Conservation (phyloP, 78 protist species). For the Tieghemostelium lacteum region DNA sequence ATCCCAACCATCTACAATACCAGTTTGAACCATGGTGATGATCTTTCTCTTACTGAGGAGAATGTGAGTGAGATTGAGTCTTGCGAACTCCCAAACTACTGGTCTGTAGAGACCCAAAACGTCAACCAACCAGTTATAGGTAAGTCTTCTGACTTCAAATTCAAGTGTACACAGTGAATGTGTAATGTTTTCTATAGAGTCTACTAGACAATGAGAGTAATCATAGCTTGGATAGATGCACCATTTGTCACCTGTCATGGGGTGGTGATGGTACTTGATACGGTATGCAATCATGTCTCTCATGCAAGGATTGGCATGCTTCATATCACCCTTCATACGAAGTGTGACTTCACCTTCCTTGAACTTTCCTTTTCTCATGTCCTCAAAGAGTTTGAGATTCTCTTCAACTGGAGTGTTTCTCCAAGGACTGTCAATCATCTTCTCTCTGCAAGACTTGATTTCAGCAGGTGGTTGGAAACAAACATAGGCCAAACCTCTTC, state of each 20-base stretch:
- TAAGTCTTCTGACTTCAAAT: slow-evolving; percentile 90
- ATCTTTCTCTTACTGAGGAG: slow-evolving; percentile 97
- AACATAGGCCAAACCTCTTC: slow-evolving; percentile 94
- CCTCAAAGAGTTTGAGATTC: slow-evolving; percentile 90
- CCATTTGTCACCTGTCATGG: slow-evolving; percentile 96
- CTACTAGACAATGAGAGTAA: slow-evolving; percentile 98
- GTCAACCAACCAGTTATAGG: slow-evolving; percentile 98
- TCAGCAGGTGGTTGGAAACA: slow-evolving; percentile 92
- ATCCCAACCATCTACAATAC: slow-evolving; percentile 97
- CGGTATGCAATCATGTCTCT: slow-evolving; percentile 97
- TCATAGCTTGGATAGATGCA: slow-evolving; percentile 99
- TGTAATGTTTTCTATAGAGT: slow-evolving; percentile 98
- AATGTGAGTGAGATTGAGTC: slow-evolving; percentile 93
- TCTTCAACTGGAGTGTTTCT: slow-evolving; percentile 97
- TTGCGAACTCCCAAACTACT: slow-evolving; percentile 97
- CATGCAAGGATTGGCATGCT: slow-evolving; percentile 85
- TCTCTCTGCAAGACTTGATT: slow-evolving; percentile 75
- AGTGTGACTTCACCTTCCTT: slow-evolving; percentile 95
- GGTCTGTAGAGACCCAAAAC: slow-evolving; percentile 94
- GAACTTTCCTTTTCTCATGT: slow-evolving; percentile 94
- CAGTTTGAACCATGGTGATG: slow-evolving; percentile 81
- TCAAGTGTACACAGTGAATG: slow-evolving; percentile 99
- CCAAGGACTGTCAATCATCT: slow-evolving; percentile 86
- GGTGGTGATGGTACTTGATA: slow-evolving; percentile 90
- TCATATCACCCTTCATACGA: slow-evolving; percentile 96